A percentile compares a stretch with the other conserved stretches of the same genome.
Conservation (phyloP, 768 basidiomycete genomes). For the Lyophyllum decastes region DNA sequence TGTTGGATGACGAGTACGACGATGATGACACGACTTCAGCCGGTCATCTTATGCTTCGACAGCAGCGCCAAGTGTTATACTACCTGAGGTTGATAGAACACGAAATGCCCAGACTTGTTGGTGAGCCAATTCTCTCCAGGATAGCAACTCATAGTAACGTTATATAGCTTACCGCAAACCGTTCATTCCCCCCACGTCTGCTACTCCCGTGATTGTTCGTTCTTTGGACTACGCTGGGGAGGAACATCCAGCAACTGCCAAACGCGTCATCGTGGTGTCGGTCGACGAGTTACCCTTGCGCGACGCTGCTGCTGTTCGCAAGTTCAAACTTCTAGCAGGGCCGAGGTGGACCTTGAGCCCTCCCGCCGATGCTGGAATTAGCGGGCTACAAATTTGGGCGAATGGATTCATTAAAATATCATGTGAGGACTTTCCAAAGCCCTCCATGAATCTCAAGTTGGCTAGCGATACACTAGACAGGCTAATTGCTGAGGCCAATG, state of each 20-base stretch:
- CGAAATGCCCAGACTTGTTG: conserved; percentile 85
- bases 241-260: conserved; percentile 67
- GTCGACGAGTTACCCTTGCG: conserved; percentile 73
- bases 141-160: conserved; percentile 2
- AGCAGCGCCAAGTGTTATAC: conserved; percentile 73
- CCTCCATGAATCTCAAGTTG: conserved; percentile 92
- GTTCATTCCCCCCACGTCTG: conserved; percentile 65
- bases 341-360: conserved; percentile 80
- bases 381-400: conserved; percentile 45
- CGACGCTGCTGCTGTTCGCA: conserved; percentile 68
- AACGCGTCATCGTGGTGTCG: conserved; percentile 74
- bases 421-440: conserved; percentile 83
- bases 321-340: conserved; percentile 87
- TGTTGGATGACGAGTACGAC: conserved; percentile 44
- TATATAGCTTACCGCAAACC: conserved; percentile 75
- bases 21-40: conserved; percentile 67
- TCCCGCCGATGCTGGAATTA: conserved; percentile 68
- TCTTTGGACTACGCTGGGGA: conserved; percentile 79
- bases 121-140: conserved; percentile 27
- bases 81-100: conserved; percentile 87
- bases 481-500: conserved; percentile 82
- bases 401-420: conserved; percentile 90
- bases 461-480: conserved; percentile 83
- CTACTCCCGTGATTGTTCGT: conserved; percentile 67
- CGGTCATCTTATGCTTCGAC: conserved; percentile 72